Evolutionary conservation across 2,329 filamentous ascomycete species (phyloP), one percentile per base, ranked within the genome.

Genomic region (Cucurbitaria berberidis): DNA sequence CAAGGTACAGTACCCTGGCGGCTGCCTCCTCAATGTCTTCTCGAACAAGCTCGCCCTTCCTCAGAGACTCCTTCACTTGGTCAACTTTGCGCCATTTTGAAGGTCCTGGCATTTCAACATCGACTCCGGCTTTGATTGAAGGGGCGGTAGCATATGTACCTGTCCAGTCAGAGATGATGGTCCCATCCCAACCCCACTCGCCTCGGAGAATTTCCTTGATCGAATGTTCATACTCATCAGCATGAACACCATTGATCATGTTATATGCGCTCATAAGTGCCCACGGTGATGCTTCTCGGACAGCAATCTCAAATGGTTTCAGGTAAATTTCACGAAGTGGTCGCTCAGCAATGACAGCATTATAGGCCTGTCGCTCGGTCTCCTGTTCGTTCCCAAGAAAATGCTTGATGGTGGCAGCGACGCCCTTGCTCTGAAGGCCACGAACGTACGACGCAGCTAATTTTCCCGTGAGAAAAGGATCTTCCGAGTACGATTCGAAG

Each of bases 401-500:
- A 70, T 89, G 90, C 78, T 95, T 95, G 62, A 93, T 86, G 0
- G 90, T 91, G 10, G 90, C 89, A 7, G 87, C 86, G 32, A 95
- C 83, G 0, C 88, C 87, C 55, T 86, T 87, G 21, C 87, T 86
- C 68, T 95, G 90, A 48, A 90, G 78, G 7, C 89, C 89, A 42
- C 84, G 86, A 67, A 90, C 87, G 57, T 90, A 90, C 54, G 88
- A 83, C 0, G 88, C 84, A 11, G 89, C 88, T 55, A 92, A 77
- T 57, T 87, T 89, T 27, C 89, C 89, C 0, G 89, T 90, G 5
- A 96, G 80, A 9, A 88, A 82, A 0, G 90, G 90, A 62, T 95
- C 91, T 72, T 95, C 91, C 0, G 89, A 91, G 72, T 92, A 95
- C 0, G 90, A 92, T 74, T 96, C 91, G 62, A 95, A 96, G 59